These are phyloP conservation scores for Trichophyton benhamiae DNA, from an alignment of 2,329 filamentous ascomycete genomes.

Conservation along the genomic window DNA sequence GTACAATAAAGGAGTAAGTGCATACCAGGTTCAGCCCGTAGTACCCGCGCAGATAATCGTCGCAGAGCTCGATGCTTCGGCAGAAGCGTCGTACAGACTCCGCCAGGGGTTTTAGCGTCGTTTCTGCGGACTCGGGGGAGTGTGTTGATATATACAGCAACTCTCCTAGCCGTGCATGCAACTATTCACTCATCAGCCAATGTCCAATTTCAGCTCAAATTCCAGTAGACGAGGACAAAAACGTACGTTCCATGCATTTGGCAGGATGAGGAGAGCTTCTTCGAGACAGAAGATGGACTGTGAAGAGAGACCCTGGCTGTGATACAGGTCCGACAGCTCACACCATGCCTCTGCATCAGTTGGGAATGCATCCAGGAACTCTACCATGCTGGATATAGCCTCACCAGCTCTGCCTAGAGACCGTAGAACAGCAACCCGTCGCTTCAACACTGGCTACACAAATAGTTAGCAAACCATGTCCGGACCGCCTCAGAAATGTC, in stretches of 20 bases:
- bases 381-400: constrained; percentile 60
- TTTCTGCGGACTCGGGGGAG: constrained; percentile 26
- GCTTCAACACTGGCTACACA: constrained; percentile 65
- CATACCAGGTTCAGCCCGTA: constrained; percentile 76
- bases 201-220: background rate
- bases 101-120: constrained; percentile 42
- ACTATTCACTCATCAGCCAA: constrained; percentile 34
- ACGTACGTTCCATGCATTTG: constrained; percentile 89
- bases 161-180: constrained; percentile 80
- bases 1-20: background rate
- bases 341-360: constrained; percentile 91
- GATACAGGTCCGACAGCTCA: constrained; percentile 79
- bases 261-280: constrained; percentile 73
- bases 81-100: constrained; percentile 77
- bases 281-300: constrained; percentile 84
- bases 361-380: constrained; percentile 68
- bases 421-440: constrained; percentile 66
- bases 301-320: constrained; percentile 61
- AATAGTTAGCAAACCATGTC: background rate
- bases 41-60: constrained; percentile 81
- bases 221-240: too few species aligned
- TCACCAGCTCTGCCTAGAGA: constrained; percentile 59
- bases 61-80: constrained; percentile 83
- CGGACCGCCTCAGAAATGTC: background rate
- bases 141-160: constrained; percentile 56